Evolutionary conservation across 2,329 filamentous ascomycete genomes (phyloP), one percentile per base, ranked within the genome.

Genomic region (Bipolaris victoriae): DNA sequence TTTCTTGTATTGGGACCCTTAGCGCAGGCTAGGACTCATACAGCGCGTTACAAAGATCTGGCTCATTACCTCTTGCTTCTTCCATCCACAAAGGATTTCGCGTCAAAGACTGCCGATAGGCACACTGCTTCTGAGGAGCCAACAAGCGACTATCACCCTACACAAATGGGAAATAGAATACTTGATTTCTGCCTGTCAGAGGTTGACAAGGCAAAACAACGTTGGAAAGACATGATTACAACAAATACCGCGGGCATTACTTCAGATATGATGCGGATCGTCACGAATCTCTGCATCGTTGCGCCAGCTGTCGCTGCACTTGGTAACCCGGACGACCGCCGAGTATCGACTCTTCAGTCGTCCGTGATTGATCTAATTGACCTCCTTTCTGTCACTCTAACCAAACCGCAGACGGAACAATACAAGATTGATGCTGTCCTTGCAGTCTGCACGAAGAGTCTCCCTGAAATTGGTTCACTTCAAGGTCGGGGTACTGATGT

Each of bases 21-120:
- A 20, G 79, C 75, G 7, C 78, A 80, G 63, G 74, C 77, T 18
- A 83, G 79, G 75, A 67, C 79, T 13, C 75, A 75, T 52, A 74
- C 76, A 39, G 61, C 71, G 29, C 70, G 75, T 16, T 78, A 81
- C 54, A 67, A 70, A 15, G 66, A 76, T 5, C 69, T 86, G 6
- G 68, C 81, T 31, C 68, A 77, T 7, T 87, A 86, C 65, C 70
- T 86, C 4, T 78, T 86, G 29, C 77, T 79, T 56, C 72, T 67
- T 35, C 61, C 69, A 2, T 49, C 64, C 1, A 55, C 50, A 4
- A 39, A 51, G 1, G 46, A 58, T 4, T 67, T 63, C 24, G 56
- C 52, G 13, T 29, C n/a, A 6, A 49, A 43, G 33, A 49, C 52
- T 26, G n/a, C 22, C 15, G 4, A 51, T 49, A 31, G 47, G 31